A percentile compares a stretch with the other conserved stretches of the same genome.
Conservation (phyloP, 2,329 filamentous ascomycete genomes). For the Colletotrichum destructivum region DNA sequence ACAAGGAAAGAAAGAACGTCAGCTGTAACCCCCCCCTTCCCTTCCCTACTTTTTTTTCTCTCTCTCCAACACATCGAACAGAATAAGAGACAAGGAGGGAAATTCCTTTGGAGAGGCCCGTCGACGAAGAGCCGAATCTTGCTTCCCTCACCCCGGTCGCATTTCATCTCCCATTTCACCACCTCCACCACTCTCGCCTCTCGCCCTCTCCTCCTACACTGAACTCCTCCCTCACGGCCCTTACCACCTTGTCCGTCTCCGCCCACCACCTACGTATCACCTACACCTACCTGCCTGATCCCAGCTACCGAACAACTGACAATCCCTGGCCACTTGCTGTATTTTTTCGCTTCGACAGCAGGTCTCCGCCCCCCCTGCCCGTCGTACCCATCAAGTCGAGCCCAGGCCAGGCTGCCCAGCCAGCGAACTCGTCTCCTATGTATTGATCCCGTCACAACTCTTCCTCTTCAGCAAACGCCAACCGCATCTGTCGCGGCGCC, state of each 20-base stretch:
- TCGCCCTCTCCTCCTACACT: constrained; percentile 11
- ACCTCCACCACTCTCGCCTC: constrained; percentile 28
- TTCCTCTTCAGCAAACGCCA: constrained; percentile 41
- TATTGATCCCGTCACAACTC: constrained; percentile 42
- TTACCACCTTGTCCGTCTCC: constrained; percentile 29
- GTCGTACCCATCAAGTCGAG: constrained; percentile 37
- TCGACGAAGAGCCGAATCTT: constrained; percentile 1
- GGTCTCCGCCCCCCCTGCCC: constrained; percentile 25
- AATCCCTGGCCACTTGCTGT: constrained; percentile 37
- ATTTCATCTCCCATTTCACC: constrained; percentile 32
- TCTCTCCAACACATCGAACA: not conserved
- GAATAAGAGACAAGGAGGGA: not conserved
- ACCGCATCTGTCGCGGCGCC: constrained; percentile 41
- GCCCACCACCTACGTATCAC: not conserved
- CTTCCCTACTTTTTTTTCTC: not conserved
- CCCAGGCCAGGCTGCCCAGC: constrained; percentile 40
- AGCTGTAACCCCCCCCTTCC: not conserved
- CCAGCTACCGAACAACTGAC: constrained; percentile 37
- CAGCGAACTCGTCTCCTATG: constrained; percentile 39
- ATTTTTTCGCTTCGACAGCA: constrained; percentile 36
- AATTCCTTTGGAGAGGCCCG: constrained; percentile 8
- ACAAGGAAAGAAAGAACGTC: constrained; percentile 1
- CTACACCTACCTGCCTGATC: constrained; percentile 29
- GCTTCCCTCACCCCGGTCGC: constrained; percentile 28
- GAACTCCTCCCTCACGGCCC: not conserved